These are phyloP conservation scores for Scheffersomyces lignicola DNA, from an alignment of 1,139 yeast genomes.

Conservation along the genomic window DNA sequence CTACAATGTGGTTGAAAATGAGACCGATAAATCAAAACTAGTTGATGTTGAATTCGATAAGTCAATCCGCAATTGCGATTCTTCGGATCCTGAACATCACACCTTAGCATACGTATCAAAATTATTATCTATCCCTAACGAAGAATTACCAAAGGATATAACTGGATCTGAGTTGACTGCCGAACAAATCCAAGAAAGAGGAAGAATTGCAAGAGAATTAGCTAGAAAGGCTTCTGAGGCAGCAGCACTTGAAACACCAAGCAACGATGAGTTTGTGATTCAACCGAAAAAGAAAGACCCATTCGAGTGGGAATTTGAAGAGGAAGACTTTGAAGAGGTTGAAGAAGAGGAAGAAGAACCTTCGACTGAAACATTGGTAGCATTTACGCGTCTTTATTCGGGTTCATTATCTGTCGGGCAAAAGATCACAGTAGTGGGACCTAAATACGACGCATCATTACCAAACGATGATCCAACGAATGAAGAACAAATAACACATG, in stretches of 20 bases:
- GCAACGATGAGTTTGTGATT: slow-evolving; percentile 31
- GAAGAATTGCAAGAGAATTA: slow-evolving; percentile 66
- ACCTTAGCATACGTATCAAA: slow-evolving; percentile 87
- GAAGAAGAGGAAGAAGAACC: slow-evolving; percentile 47
- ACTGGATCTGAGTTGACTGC: slow-evolving; percentile 34
- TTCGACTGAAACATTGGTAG: slow-evolving; percentile 66
- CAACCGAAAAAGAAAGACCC: slow-evolving; percentile 32
- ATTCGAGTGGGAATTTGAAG: slow-evolving; percentile 40
- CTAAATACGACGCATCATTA: slow-evolving; percentile 74
- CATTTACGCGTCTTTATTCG: slow-evolving; percentile 85
- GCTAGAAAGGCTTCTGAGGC: slow-evolving; percentile 71
- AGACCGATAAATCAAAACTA: slow-evolving; percentile 17
- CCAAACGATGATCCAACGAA: slow-evolving; percentile 51
- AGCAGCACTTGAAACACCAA: slow-evolving; percentile 31
- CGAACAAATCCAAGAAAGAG: slow-evolving; percentile 67
- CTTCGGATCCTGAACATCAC: slow-evolving; percentile 51
- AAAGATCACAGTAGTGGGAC: slow-evolving; percentile 73
- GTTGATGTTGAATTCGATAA: slow-evolving; percentile 50
- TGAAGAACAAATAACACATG: slow-evolving; percentile 44
- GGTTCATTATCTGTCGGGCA: slow-evolving; percentile 81
- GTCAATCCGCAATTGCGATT: slow-evolving; percentile 64
- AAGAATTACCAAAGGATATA: slow-evolving; percentile 68
- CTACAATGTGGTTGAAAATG: slow-evolving; percentile 45
- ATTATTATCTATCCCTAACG: slow-evolving; percentile 79
- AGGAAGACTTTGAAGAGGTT: slow-evolving; percentile 33